A percentile compares a stretch with the other conserved stretches of the same genome.
phyloP scores from a whole-genome alignment of 177 flowering plant genomes.

The Vitis hybrid region DNA sequence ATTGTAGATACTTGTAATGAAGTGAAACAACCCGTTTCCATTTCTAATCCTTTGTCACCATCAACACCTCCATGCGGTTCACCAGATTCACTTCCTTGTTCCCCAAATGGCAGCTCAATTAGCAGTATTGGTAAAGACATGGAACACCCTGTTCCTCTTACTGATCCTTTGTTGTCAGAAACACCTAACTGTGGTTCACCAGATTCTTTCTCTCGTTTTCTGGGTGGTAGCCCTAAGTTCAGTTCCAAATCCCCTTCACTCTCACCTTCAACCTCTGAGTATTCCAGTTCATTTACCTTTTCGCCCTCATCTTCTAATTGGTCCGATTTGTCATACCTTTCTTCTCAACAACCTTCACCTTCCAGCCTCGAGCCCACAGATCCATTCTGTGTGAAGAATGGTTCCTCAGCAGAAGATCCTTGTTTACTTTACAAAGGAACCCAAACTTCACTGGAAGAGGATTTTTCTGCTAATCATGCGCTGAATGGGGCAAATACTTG shows the following conservation, averaged over 20 bases:
- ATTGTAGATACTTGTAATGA: constrained; percentile 26
- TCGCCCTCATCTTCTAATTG: constrained; percentile 71
- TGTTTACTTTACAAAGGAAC: constrained; percentile 11
- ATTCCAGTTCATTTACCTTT: constrained; percentile 55
- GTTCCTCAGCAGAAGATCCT: constrained; percentile 16
- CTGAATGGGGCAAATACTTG: constrained; percentile 18
- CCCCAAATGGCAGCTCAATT: constrained; percentile 15
- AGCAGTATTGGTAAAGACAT: constrained; percentile 14
- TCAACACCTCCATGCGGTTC: constrained; percentile 33
- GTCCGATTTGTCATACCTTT: constrained; percentile 54
- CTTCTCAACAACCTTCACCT: constrained; percentile 58
- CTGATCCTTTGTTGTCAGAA: constrained; percentile 13
- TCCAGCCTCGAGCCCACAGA: constrained; percentile 36
- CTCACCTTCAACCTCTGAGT: constrained; percentile 64
- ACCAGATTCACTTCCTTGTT: constrained; percentile 39
- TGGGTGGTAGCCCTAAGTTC: constrained; percentile 30
- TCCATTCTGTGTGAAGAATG: constrained; percentile 11
- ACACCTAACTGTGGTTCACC: constrained; percentile 28
- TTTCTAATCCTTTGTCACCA: constrained; percentile 19
- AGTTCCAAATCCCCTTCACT: constrained; percentile 50
- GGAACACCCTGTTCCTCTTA: constrained; percentile 7
- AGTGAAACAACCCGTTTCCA: constrained; percentile 20
- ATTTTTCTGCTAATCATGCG: constrained; percentile 25
- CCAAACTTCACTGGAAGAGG: constrained; percentile 14
- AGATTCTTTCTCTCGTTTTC: constrained; percentile 36